Conservation (phyloP, 768 basidiomycete species). For the Panus rudis region DNA sequence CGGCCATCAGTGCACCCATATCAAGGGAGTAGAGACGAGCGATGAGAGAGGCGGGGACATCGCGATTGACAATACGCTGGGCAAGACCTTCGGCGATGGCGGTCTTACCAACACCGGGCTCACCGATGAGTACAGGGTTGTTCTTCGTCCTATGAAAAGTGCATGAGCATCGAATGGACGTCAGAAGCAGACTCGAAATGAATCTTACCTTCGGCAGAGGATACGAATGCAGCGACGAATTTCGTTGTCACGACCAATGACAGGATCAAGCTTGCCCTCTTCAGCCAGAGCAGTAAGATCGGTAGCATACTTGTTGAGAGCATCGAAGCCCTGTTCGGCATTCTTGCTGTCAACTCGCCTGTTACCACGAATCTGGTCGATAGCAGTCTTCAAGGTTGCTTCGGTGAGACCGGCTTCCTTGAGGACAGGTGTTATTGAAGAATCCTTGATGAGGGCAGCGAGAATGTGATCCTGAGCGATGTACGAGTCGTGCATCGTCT, state of each 20-base stretch:
- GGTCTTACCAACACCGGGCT: constrained; percentile 94
- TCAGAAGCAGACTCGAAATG: background rate
- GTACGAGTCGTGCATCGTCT: constrained; percentile 84
- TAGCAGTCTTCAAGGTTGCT: constrained; percentile 63
- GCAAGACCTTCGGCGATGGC: constrained; percentile 93
- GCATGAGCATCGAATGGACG: constrained; percentile 9
- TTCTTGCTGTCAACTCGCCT: constrained; percentile 77
- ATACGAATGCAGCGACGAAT: constrained; percentile 82
- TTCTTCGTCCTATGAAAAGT: constrained; percentile 72
- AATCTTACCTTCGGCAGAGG: constrained; percentile 60
- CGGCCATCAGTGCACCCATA: constrained; percentile 94
- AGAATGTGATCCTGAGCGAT: constrained; percentile 92
- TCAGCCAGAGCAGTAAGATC: constrained; percentile 84
- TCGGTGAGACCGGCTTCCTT: constrained; percentile 75
- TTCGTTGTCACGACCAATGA: constrained; percentile 89
- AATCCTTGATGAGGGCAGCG: constrained; percentile 74
- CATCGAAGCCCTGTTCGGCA: constrained; percentile 92
- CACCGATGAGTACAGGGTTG: constrained; percentile 95
- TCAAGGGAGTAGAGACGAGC: constrained; percentile 80
- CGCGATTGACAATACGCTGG: constrained; percentile 89
- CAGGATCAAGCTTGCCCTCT: constrained; percentile 93
- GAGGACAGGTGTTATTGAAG: constrained; percentile 56
- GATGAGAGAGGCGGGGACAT: constrained; percentile 73
- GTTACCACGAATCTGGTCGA: constrained; percentile 77
- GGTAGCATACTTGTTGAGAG: constrained; percentile 79